A percentile compares a stretch with the other conserved stretches of the same genome.
These are phyloP conservation scores for Schwanniomyces polymorphus DNA, from an alignment of 805 yeast species.

Conservation along the genomic window DNA sequence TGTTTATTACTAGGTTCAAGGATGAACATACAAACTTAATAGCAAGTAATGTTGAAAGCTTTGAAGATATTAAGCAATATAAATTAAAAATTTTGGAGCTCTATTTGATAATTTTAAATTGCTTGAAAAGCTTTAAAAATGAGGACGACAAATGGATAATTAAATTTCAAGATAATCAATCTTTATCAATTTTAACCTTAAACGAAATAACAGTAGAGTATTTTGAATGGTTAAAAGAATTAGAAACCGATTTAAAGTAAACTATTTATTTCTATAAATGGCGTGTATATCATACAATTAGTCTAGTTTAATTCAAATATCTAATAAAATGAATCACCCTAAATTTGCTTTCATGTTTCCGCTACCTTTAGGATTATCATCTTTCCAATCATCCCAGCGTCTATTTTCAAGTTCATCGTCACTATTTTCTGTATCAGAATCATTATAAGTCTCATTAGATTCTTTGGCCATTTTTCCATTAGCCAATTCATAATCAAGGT, in stretches of 20 bases:
- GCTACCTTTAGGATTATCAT: conserved; percentile 80
- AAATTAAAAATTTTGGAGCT: conserved; percentile 41
- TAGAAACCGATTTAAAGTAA: conserved; percentile 22
- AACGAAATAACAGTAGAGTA: conserved; percentile 33
- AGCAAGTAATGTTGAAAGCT: conserved; percentile 6
- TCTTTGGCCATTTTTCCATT: conserved; percentile 75
- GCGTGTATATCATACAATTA: not conserved
- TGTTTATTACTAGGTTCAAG: conserved; percentile 35
- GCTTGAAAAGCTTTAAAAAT: conserved; percentile 30
- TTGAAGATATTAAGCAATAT: conserved; percentile 28
- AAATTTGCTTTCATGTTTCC: conserved; percentile 70
- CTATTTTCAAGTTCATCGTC: conserved; percentile 76
- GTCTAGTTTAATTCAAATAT: not conserved
- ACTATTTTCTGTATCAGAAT: conserved; percentile 46
- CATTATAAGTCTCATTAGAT: conserved; percentile 40
- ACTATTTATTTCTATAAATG: not conserved
- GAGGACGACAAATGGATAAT: conserved; percentile 41
- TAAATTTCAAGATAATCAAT: conserved; percentile 12
- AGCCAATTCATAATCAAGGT: conserved; percentile 78
- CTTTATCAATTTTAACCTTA: conserved; percentile 21
- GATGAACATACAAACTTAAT: conserved; percentile 18
- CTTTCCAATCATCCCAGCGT: conserved; percentile 93
- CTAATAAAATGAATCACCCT: conserved; percentile 20
- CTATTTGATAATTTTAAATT: conserved; percentile 40
- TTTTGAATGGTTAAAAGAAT: conserved; percentile 32